Conservation (phyloP, 345 rosid species). For the Citrus hindsii region DNA sequence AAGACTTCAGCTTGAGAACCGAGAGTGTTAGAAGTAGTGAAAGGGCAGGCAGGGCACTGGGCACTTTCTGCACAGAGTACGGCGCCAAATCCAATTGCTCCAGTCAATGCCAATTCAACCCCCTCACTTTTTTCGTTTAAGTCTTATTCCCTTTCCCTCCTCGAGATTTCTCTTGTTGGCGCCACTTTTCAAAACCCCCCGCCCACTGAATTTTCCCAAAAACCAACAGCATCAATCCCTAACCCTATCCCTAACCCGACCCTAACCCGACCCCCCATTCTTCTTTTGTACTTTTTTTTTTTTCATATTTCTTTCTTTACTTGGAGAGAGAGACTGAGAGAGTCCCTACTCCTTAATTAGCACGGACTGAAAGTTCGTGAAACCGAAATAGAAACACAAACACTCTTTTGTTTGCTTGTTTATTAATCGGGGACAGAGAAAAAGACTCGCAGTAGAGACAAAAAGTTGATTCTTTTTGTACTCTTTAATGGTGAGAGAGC, state of each 20-base stretch:
- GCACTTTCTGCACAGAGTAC: too few species aligned
- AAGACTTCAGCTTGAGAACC: too few species aligned
- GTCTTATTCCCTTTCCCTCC: too few species aligned
- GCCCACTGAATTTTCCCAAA: neutral
- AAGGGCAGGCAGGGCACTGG: too few species aligned
- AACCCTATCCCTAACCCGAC: neutral
- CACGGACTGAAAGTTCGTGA: neutral
- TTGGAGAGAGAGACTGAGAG: too few species aligned
- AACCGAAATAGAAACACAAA: neutral
- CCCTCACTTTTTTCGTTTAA: too few species aligned
- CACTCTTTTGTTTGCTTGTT: neutral
- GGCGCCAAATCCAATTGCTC: too few species aligned
- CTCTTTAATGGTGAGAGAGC: neutral
- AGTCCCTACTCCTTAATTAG: neutral
- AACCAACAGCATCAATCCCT: neutral
- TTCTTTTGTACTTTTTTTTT: too few species aligned
- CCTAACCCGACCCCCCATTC: too few species aligned
- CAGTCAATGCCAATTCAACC: too few species aligned
- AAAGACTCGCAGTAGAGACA: neutral
- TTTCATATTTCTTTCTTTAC: too few species aligned
- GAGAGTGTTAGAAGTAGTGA: too few species aligned
- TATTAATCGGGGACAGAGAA: neutral
- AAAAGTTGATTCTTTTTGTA: neutral
- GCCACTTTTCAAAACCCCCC: slow-evolving; percentile 4
- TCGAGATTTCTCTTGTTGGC: neutral